Conservation (phyloP, 75 land plant genomes). For the Adiantum capillusveneris region DNA sequence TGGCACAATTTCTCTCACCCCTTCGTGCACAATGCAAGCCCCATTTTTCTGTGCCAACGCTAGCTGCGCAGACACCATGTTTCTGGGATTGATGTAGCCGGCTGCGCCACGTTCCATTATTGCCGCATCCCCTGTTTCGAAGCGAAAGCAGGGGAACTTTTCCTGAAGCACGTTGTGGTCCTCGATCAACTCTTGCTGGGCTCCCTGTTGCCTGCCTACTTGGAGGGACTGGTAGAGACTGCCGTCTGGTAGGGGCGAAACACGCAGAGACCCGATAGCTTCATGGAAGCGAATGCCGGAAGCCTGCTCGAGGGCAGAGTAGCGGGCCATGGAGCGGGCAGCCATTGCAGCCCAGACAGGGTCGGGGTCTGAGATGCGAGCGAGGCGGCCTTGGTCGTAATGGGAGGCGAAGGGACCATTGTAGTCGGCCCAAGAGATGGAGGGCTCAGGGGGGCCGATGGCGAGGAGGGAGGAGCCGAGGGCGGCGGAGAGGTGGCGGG, state of each 20-base stretch:
- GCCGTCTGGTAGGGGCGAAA: neutral
- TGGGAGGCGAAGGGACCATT: constrained; percentile 18
- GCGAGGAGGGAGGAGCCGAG: constrained; percentile 8
- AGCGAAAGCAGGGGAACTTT: constrained; percentile 17
- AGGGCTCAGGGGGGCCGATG: constrained; percentile 20
- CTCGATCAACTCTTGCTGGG: constrained; percentile 11
- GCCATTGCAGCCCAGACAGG: constrained; percentile 26
- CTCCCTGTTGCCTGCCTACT: constrained; percentile 16
- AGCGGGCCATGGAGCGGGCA: constrained; percentile 24
- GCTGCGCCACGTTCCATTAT: constrained; percentile 27
- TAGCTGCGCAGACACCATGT: constrained; percentile 23
- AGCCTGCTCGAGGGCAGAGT: constrained; percentile 10
- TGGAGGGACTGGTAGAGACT: constrained; percentile 9
- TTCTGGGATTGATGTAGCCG: constrained; percentile 25
- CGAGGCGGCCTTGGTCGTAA: constrained; percentile 22
- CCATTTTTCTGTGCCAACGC: constrained; percentile 18
- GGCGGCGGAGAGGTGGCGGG: constrained; percentile 12
- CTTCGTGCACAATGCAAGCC: constrained; percentile 12
- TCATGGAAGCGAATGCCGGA: constrained; percentile 21
- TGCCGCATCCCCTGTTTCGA: constrained; percentile 11
- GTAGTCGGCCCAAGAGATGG: constrained; percentile 7
- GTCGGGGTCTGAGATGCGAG: constrained; percentile 23
- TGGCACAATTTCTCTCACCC: constrained; percentile 3
- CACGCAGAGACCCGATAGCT: constrained; percentile 19
- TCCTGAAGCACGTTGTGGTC: constrained; percentile 1